Conservation (phyloP, 73 alveolate genomes). For the Urostyla sp. region DNA sequence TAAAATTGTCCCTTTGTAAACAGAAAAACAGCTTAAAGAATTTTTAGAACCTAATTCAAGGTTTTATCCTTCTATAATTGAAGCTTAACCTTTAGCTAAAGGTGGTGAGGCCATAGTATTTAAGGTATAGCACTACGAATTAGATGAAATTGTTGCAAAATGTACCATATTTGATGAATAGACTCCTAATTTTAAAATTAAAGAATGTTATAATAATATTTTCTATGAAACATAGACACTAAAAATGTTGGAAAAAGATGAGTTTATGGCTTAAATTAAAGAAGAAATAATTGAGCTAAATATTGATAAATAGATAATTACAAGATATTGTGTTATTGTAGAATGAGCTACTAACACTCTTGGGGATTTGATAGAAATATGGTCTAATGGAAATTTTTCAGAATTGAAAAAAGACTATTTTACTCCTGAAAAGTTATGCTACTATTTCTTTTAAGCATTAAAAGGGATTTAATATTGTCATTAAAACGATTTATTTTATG, state of each 20-base stretch:
- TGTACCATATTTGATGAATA: neutral
- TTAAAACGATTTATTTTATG: neutral
- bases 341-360: constrained; percentile 8
- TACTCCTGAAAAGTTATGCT: neutral
- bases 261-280: constrained; percentile 1
- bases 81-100: neutral
- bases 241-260: neutral
- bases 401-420: neutral
- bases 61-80: neutral
- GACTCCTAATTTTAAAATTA: neutral
- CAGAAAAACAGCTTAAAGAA: too few relatives aligned
- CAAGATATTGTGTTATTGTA: neutral
- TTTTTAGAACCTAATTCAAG: neutral
- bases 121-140: neutral
- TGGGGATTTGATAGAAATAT: neutral
- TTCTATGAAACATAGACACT: constrained; percentile 17
- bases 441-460: neutral
- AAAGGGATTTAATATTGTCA: constrained; percentile 3
- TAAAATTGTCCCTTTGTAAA: too few relatives aligned
- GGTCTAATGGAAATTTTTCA: neutral
- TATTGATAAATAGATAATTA: neutral
- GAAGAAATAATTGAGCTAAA: constrained; percentile 20
- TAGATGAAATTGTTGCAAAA: constrained; percentile 14
- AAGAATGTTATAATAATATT: neutral
- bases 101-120: constrained; percentile 32